Evolutionary conservation across 2,329 filamentous ascomycete genomes (phyloP).

Genomic region (Apiospora phragmitis): DNA sequence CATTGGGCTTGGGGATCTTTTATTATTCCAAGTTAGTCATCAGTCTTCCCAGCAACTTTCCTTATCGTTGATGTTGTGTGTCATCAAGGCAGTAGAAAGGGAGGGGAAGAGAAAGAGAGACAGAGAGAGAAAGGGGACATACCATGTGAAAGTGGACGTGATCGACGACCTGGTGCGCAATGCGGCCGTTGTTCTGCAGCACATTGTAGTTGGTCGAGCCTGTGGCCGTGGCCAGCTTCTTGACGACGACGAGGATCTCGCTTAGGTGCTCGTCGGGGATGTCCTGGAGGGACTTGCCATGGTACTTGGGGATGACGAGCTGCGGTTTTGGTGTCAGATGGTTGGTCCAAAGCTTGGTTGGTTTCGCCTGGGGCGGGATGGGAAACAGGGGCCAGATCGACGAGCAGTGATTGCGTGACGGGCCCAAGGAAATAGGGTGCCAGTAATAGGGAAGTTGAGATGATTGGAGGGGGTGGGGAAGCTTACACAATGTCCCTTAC

Average conservation of each 20-base stretch:
- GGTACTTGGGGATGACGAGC: slow-evolving; percentile 95
- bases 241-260: slow-evolving; percentile 84
- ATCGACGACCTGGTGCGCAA: slow-evolving; percentile 90
- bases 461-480: background rate
- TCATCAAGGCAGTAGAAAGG: background rate
- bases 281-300: slow-evolving; percentile 88
- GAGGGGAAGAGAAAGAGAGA: background rate
- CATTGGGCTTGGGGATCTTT: slow-evolving; percentile 88
- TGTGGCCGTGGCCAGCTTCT: slow-evolving; percentile 78
- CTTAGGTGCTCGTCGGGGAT: slow-evolving; percentile 85
- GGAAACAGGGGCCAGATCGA: background rate
- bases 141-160: slow-evolving; percentile 97
- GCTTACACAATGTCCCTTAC: slow-evolving; percentile 83
- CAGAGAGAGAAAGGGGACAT: slow-evolving; percentile 30
- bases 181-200: slow-evolving; percentile 90
- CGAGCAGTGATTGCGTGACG: background rate
- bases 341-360: background rate
- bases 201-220: slow-evolving; percentile 86
- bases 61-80: no score
- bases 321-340: slow-evolving; percentile 35
- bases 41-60: background rate
- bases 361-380: background rate
- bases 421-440: no score
- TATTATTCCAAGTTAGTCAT: slow-evolving; percentile 13
- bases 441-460: no score